Conservation (phyloP, 2,329 filamentous ascomycete genomes). For the Rugonectria rugulosa region DNA sequence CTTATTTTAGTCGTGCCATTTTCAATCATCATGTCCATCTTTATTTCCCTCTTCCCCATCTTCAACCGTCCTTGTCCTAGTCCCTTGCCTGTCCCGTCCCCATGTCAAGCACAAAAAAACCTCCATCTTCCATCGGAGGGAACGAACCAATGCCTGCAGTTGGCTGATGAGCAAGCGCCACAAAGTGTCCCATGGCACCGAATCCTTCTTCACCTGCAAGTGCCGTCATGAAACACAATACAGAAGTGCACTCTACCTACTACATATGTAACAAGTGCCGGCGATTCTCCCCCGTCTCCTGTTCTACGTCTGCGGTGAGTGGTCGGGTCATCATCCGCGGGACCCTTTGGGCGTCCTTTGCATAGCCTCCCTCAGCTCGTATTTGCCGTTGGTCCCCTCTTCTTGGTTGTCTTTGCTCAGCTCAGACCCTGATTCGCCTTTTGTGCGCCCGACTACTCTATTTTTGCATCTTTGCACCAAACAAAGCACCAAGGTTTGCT, state of each 20-base stretch:
- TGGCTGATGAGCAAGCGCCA: slow-evolving; percentile 21
- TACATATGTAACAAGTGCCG: too few relatives aligned
- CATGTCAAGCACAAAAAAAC: background rate
- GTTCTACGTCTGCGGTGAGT: slow-evolving; percentile 1
- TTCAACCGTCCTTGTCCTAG: too few relatives aligned
- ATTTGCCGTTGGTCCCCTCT: slow-evolving; percentile 22
- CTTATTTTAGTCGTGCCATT: too few relatives aligned
- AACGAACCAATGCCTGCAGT: background rate
- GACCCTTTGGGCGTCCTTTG: slow-evolving; percentile 15
- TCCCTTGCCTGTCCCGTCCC: background rate
- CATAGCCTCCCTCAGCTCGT: slow-evolving; percentile 37
- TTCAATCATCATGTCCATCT: too few relatives aligned
- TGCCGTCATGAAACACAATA: slow-evolving; percentile 7
- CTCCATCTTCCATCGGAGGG: background rate
- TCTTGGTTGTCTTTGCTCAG: slow-evolving; percentile 8
- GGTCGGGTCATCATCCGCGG: slow-evolving; percentile 2
- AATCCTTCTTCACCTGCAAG: background rate
- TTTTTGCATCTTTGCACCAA: slow-evolving; percentile 9
- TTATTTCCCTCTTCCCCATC: too few relatives aligned
- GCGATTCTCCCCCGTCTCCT: too few relatives aligned
- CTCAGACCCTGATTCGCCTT: background rate
- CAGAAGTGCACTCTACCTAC: too few relatives aligned
- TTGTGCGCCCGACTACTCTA: background rate
- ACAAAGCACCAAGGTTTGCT: too few relatives aligned
- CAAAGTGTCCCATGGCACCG: background rate